Conservation (phyloP, 345 rosid species). For the Iberis pinnata region DNA sequence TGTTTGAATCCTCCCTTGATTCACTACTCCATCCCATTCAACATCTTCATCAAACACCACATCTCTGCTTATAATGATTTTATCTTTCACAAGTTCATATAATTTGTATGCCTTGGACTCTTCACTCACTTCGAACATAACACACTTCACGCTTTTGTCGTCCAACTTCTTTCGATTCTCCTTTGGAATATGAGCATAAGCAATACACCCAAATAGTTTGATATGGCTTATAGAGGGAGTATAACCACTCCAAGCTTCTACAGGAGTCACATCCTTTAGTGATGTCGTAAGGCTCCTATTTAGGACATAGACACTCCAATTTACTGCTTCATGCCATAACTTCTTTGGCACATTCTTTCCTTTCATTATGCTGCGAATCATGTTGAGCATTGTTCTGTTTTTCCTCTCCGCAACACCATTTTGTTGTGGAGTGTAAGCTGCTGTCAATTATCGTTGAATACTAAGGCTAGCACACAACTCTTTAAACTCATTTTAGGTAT, state of each 20-base stretch:
- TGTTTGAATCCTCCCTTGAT: neutral
- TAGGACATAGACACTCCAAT: neutral
- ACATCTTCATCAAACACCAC: neutral
- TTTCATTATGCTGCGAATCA: neutral
- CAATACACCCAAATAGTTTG: neutral
- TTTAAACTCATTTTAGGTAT: neutral
- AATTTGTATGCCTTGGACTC: neutral
- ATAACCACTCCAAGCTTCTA: neutral
- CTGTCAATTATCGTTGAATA: neutral
- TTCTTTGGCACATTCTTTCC: constrained; percentile 3
- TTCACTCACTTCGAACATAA: neutral
- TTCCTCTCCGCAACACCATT: constrained; percentile 3
- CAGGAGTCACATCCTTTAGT: neutral
- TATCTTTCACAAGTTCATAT: neutral
- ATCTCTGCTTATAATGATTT: constrained; percentile 1
- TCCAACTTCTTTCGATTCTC: neutral
- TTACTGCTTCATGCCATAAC: neutral
- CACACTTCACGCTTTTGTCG: neutral
- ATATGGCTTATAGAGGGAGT: neutral
- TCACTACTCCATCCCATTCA: neutral
- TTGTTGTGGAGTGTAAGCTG: neutral
- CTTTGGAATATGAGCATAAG: neutral
- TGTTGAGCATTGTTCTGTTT: neutral
- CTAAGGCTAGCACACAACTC: neutral
- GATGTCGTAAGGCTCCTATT: neutral